These are phyloP conservation scores for Biscogniauxia mediterranea DNA, from an alignment of 2,329 filamentous ascomycete genomes.

Conservation along the genomic window DNA sequence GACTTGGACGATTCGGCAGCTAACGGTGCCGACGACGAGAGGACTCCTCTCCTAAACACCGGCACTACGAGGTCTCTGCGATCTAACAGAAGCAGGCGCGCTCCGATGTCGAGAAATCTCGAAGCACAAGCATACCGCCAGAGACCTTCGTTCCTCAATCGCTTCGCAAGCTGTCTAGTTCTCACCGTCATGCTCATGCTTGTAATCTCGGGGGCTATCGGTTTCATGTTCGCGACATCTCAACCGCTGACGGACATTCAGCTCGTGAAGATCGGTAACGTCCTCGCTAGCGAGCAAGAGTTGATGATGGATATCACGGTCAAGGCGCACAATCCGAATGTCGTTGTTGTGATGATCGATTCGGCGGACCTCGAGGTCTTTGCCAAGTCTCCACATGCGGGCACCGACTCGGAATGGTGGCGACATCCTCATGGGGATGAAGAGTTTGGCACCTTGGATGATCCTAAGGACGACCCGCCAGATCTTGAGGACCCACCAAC, in stretches of 20 bases:
- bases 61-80: slow-evolving; percentile 55
- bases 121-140: slow-evolving; percentile 70
- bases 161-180: slow-evolving; percentile 83
- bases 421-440: slow-evolving; percentile 38
- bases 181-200: slow-evolving; percentile 79
- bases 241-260: slow-evolving; percentile 79
- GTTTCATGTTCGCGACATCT: slow-evolving; percentile 88
- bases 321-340: slow-evolving; percentile 86
- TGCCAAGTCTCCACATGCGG: slow-evolving; percentile 87
- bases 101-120: slow-evolving; percentile 59
- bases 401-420: slow-evolving; percentile 64
- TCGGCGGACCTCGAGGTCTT: slow-evolving; percentile 91
- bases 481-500: slow-evolving; percentile 54
- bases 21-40: slow-evolving; percentile 78
- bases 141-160: slow-evolving; percentile 62
- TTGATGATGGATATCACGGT: slow-evolving; percentile 92
- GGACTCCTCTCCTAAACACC: slow-evolving; percentile 70
- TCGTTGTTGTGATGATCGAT: slow-evolving; percentile 81
- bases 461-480: slow-evolving; percentile 40
- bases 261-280: slow-evolving; percentile 79
- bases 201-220: slow-evolving; percentile 79
- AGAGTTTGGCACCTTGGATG: slow-evolving; percentile 32
- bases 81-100: slow-evolving; percentile 57
- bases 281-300: slow-evolving; percentile 90
- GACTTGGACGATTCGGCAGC: slow-evolving; percentile 78